Evolutionary conservation across 495 filamentous ascomycete species (phyloP).

Genomic region (Podospora tetraspora): DNA sequence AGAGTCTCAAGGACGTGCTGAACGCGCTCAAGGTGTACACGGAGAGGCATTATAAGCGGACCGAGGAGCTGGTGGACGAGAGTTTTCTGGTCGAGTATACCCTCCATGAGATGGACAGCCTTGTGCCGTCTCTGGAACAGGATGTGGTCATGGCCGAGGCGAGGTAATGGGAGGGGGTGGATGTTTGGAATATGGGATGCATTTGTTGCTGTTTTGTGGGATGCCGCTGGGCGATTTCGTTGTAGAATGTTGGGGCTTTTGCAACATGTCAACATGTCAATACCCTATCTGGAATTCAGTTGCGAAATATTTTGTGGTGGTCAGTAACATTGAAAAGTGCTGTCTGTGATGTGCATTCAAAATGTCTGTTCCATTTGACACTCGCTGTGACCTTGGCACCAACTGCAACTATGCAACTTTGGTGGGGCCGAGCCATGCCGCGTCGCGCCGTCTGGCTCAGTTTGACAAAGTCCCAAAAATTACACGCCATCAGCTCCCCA

Average conservation of each 20-base stretch:
- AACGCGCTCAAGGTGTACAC: constrained; percentile 81
- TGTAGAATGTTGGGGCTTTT: background rate
- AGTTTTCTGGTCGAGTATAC: constrained; percentile 92
- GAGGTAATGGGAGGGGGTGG: constrained; percentile 5
- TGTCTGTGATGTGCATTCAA: background rate
- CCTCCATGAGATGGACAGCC: constrained; percentile 83
- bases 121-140: constrained; percentile 41
- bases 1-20: constrained; percentile 72
- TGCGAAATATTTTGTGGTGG: background rate
- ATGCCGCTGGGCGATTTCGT: background rate
- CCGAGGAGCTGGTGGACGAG: constrained; percentile 89
- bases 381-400: background rate
- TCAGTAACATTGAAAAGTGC: background rate
- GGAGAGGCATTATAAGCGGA: constrained; percentile 79
- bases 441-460: background rate
- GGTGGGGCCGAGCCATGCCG: constrained; percentile 2
- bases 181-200: background rate
- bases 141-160: constrained; percentile 42
- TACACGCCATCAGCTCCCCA: background rate
- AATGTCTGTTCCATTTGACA: background rate
- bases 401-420: background rate
- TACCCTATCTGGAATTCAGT: background rate
- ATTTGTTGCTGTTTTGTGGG: background rate
- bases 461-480: constrained; percentile 2
- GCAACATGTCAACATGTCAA: background rate